phyloP scores from a whole-genome alignment of 2,329 filamentous ascomycete species.

The Emergomyces pasteurianus region DNA sequence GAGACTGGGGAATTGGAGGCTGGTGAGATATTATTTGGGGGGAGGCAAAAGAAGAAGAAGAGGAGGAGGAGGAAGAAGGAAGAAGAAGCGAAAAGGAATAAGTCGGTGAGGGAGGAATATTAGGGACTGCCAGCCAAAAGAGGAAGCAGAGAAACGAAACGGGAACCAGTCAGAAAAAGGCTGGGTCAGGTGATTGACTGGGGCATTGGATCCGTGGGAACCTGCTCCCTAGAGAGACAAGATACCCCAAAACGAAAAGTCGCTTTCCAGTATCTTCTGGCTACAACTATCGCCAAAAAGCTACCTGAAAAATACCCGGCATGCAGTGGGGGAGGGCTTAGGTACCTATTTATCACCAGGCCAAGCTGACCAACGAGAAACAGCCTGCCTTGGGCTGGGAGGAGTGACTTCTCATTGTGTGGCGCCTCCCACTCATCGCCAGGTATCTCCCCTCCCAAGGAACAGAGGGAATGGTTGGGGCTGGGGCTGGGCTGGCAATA shows the following conservation, averaged over 20 bases:
- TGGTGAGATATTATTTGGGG: too few species aligned
- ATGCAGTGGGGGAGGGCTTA: too few species aligned
- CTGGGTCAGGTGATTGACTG: not conserved
- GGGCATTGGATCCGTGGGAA: not conserved
- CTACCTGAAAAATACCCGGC: not conserved
- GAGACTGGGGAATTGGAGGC: too few species aligned
- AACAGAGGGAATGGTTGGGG: too few species aligned
- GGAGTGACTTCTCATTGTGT: not conserved
- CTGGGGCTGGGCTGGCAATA: too few species aligned
- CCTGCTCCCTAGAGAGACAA: too few species aligned
- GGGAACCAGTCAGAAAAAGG: conserved; percentile 3
- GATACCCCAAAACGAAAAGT: not conserved
- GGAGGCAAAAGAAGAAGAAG: not conserved
- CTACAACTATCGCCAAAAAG: not conserved
- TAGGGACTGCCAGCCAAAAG: too few species aligned
- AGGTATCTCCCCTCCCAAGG: not conserved
- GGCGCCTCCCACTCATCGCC: not conserved
- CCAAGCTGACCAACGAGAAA: too few species aligned
- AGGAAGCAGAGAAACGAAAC: conserved; percentile 8
- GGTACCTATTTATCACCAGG: too few species aligned
- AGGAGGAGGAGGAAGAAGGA: not conserved
- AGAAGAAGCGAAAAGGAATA: conserved; percentile 12
- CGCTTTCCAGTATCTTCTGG: not conserved
- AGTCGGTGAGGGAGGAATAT: too few species aligned
- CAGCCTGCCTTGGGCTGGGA: too few species aligned